Evolutionary conservation across 1,284 basidiomycete genomes (phyloP).

Genomic region (Pyrrhoderma noxium): DNA sequence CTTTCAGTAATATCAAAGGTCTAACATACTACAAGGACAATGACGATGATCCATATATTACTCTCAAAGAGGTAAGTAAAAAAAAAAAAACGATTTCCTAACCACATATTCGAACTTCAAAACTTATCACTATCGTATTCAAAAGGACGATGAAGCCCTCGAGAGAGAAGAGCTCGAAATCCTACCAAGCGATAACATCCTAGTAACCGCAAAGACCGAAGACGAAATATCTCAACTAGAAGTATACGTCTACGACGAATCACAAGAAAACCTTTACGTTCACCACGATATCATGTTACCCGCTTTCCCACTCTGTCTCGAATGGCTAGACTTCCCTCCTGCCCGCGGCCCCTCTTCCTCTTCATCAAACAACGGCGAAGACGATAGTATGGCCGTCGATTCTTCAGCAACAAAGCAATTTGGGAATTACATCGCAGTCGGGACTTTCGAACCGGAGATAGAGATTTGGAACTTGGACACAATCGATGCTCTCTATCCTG

Average conservation of each 20-base stretch:
- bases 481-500: slow-evolving; percentile 92
- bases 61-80: slow-evolving; percentile 84
- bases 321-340: slow-evolving; percentile 96
- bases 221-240: slow-evolving; percentile 96
- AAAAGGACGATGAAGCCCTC: slow-evolving; percentile 66
- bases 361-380: slow-evolving; percentile 23
- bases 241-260: slow-evolving; percentile 90
- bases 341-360: slow-evolving; percentile 36
- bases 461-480: slow-evolving; percentile 97
- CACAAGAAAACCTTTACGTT: slow-evolving; percentile 88
- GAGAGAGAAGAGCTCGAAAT: slow-evolving; percentile 91
- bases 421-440: slow-evolving; percentile 94
- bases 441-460: slow-evolving; percentile 95
- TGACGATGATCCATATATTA: slow-evolving; percentile 95
- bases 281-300: slow-evolving; percentile 99
- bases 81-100: too few species aligned
- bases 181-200: slow-evolving; percentile 84
- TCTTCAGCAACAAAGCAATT: slow-evolving; percentile 34
- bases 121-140: slow-evolving; percentile 18
- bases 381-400: slow-evolving; percentile 9
- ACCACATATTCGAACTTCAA: too few species aligned
- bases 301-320: slow-evolving; percentile 95
- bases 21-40: slow-evolving; percentile 88
- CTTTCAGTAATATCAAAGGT: slow-evolving; percentile 95
- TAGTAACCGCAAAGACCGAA: slow-evolving; percentile 93